These are phyloP conservation scores for Salicornia ramosissima DNA, from an alignment of 148 eudicot genomes.

Conservation along the genomic window DNA sequence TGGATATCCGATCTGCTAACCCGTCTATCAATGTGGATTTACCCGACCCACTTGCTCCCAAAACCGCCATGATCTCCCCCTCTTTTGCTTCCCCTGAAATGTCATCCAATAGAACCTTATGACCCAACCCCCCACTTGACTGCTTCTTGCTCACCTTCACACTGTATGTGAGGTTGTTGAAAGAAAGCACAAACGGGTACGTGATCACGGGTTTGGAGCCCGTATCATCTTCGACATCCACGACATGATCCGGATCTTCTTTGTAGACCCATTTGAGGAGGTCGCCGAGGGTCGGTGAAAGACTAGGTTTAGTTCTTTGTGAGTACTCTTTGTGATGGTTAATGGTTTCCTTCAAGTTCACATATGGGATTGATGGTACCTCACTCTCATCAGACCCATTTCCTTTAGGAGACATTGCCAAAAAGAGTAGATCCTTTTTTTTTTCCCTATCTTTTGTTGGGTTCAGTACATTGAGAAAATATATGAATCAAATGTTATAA, in stretches of 20 bases:
- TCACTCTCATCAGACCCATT: constrained; percentile 25
- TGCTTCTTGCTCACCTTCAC: constrained; percentile 37
- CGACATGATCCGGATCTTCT: constrained; percentile 38
- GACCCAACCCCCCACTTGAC: constrained; percentile 4
- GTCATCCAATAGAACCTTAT: constrained; percentile 46
- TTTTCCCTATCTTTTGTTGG: background rate
- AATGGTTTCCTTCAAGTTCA: constrained; percentile 47
- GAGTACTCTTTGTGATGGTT: constrained; percentile 45
- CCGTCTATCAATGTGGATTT: constrained; percentile 83
- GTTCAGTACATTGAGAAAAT: constrained; percentile 15
- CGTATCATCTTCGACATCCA: constrained; percentile 23
- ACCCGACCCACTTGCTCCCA: constrained; percentile 92
- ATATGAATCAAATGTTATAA: constrained; percentile 12
- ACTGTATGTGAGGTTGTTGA: constrained; percentile 58
- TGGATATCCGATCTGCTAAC: constrained; percentile 55
- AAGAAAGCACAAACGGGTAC: constrained; percentile 58
- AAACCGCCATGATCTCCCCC: constrained; percentile 83
- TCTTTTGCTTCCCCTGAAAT: constrained; percentile 73
- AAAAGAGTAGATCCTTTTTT: background rate
- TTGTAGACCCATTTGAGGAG: constrained; percentile 43
- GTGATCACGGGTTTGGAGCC: background rate
- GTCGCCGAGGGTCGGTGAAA: constrained; percentile 51
- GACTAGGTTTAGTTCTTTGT: constrained; percentile 34
- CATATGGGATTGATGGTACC: constrained; percentile 38
- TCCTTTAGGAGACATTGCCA: constrained; percentile 21